Conservation (phyloP, 306 rosid genomes). For the Bauhinia variegata region DNA sequence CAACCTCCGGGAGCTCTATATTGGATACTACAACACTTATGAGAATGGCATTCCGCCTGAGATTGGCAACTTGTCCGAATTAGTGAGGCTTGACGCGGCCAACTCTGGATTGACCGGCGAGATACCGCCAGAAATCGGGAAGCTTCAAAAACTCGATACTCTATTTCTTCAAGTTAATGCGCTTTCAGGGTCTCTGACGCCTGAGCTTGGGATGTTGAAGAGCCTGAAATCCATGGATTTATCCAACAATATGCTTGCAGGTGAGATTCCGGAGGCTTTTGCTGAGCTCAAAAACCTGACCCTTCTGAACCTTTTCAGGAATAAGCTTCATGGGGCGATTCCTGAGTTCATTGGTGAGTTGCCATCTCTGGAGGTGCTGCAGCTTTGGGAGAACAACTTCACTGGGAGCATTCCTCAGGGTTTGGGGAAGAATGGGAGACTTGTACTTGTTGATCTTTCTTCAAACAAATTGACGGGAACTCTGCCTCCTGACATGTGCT, state of each 20-base stretch:
- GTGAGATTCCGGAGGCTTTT: slow-evolving; percentile 79
- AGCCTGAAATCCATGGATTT: slow-evolving; percentile 88
- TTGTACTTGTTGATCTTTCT: slow-evolving; percentile 68
- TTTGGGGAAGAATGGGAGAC: slow-evolving; percentile 79
- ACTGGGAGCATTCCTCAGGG: slow-evolving; percentile 80
- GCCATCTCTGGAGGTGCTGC: slow-evolving; percentile 79
- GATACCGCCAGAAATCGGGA: slow-evolving; percentile 75
- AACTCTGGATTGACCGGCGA: slow-evolving; percentile 78
- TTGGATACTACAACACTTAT: slow-evolving; percentile 78
- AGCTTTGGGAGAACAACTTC: slow-evolving; percentile 95
- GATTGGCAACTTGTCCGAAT: slow-evolving; percentile 70
- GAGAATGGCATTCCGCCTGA: slow-evolving; percentile 73
- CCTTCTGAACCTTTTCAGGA: slow-evolving; percentile 77
- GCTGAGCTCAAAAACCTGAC: slow-evolving; percentile 68
- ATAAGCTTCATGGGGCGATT: slow-evolving; percentile 88
- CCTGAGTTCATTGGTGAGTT: slow-evolving; percentile 80
- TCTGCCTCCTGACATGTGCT: slow-evolving; percentile 77
- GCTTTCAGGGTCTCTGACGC: slow-evolving; percentile 69
- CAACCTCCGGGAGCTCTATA: slow-evolving; percentile 71
- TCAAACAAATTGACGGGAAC: slow-evolving; percentile 86
- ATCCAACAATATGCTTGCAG: slow-evolving; percentile 71
- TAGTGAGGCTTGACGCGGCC: slow-evolving; percentile 85
- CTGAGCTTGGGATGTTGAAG: slow-evolving; percentile 70
- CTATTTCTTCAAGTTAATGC: slow-evolving; percentile 93
- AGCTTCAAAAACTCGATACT: slow-evolving; percentile 75